phyloP scores from a whole-genome alignment of 768 basidiomycete species.

The Suillus occidentalis region DNA sequence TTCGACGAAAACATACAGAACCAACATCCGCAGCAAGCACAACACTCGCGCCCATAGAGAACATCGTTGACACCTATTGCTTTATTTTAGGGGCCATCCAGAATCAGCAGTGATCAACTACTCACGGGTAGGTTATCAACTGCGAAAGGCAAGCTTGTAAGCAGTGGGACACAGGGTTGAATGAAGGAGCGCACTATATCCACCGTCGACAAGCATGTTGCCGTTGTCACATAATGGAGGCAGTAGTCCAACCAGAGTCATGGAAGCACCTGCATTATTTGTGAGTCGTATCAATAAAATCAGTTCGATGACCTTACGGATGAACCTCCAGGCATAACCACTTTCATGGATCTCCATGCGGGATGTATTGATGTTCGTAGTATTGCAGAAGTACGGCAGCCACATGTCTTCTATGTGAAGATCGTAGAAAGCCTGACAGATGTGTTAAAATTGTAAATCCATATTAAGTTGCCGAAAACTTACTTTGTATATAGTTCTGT shows the following conservation, averaged over 20 bases:
- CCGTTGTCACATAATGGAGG: conserved; percentile 96
- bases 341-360: conserved; percentile 97
- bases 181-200: conserved; percentile 60
- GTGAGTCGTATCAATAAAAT: background rate
- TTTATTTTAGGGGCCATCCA: conserved; percentile 4
- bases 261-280: conserved; percentile 73
- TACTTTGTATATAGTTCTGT: conserved; percentile 92
- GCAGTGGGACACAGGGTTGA: conserved; percentile 10
- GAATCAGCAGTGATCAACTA: conserved; percentile 1
- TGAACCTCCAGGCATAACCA: conserved; percentile 97
- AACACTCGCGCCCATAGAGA: conserved; percentile 83
- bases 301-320: conserved; percentile 50
- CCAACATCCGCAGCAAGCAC: conserved; percentile 96
- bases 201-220: conserved; percentile 87
- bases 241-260: conserved; percentile 93
- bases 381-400: conserved; percentile 98
- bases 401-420: conserved; percentile 98
- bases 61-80: conserved; percentile 84
- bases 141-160: conserved; percentile 29
- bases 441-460: conserved; percentile 11
- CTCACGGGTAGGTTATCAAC: conserved; percentile 88
- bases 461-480: background rate
- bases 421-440: conserved; percentile 78
- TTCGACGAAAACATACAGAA: conserved; percentile 51
- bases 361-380: conserved; percentile 94